Evolutionary conservation across 441 rosid genomes (phyloP).

Genomic region (Gossypium davidsonii): DNA sequence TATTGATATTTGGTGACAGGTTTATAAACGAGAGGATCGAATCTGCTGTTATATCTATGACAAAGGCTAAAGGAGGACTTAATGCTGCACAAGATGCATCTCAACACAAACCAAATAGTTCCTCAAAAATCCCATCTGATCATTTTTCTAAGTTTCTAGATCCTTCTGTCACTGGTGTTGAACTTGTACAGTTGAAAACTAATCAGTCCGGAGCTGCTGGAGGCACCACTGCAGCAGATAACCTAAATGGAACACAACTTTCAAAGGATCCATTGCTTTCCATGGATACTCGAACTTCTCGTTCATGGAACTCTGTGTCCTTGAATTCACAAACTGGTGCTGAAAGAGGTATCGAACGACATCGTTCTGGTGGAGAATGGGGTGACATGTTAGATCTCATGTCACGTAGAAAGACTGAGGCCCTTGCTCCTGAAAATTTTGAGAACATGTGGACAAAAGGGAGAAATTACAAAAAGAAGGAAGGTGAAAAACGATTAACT

Average conservation of each 20-base stretch:
- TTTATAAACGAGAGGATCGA: constrained; percentile 94
- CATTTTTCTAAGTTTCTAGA: constrained; percentile 69
- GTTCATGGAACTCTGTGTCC: constrained; percentile 68
- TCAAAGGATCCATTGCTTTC: constrained; percentile 97
- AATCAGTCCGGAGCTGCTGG: constrained; percentile 38
- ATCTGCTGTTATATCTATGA: constrained; percentile 49
- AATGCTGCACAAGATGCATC: constrained; percentile 45
- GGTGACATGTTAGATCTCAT: constrained; percentile 71
- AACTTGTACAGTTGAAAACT: constrained; percentile 79
- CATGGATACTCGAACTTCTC: constrained; percentile 65
- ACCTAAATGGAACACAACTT: constrained; percentile 28
- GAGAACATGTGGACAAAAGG: constrained; percentile 99
- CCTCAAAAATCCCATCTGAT: constrained; percentile 60
- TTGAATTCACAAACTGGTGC: constrained; percentile 40
- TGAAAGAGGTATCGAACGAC: constrained; percentile 41
- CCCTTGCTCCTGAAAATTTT: constrained; percentile 93
- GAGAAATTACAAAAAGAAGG: constrained; percentile 71
- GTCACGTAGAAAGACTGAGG: constrained; percentile 78
- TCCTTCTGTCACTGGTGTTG: constrained; percentile 88
- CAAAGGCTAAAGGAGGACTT: constrained; percentile 49
- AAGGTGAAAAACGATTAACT: constrained; percentile 34
- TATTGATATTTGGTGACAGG: constrained; percentile 36
- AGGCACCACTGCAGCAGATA: constrained; percentile 33
- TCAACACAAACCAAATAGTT: constrained; percentile 49
- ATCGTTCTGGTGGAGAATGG: constrained; percentile 68